phyloP scores from a whole-genome alignment of 371 early-diverging fungal genomes.

The Smittium culicis region DNA sequence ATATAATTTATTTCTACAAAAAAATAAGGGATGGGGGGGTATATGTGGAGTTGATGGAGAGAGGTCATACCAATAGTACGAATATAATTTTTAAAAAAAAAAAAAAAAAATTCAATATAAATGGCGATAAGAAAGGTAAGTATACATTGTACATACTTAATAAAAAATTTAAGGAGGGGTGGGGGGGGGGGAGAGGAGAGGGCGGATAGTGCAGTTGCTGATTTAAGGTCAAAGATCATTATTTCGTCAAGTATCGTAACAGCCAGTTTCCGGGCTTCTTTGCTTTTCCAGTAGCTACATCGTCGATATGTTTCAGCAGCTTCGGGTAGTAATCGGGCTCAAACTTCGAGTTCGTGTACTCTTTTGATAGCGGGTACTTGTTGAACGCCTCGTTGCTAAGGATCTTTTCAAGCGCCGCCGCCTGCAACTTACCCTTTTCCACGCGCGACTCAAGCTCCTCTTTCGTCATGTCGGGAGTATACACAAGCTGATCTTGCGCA shows the following conservation, averaged over 20 bases:
- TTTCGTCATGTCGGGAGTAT: neutral
- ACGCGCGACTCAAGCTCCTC: neutral
- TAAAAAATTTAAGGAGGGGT: too few relatives aligned
- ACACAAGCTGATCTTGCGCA: neutral
- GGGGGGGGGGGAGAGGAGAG: too few relatives aligned
- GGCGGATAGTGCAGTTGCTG: too few relatives aligned
- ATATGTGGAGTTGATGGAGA: too few relatives aligned
- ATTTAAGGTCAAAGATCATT: too few relatives aligned
- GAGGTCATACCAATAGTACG: too few relatives aligned
- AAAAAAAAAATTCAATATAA: too few relatives aligned
- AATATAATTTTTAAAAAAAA: too few relatives aligned
- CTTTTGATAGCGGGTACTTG: neutral
- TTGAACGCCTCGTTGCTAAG: neutral
- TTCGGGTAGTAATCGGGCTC: slow-evolving; percentile 2
- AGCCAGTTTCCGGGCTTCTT: slow-evolving; percentile 10
- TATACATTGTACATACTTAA: too few relatives aligned
- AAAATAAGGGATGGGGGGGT: too few relatives aligned
- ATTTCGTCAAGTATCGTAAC: neutral
- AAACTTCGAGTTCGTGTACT: neutral
- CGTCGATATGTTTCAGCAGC: neutral
- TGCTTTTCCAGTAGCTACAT: slow-evolving; percentile 3
- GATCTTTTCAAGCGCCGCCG: neutral
- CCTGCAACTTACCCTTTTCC: neutral
- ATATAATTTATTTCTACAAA: too few relatives aligned
- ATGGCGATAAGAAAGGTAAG: too few relatives aligned